Evolutionary conservation across 2,329 filamentous ascomycete species (phyloP).

Genomic region (Fusarium beomiforme): DNA sequence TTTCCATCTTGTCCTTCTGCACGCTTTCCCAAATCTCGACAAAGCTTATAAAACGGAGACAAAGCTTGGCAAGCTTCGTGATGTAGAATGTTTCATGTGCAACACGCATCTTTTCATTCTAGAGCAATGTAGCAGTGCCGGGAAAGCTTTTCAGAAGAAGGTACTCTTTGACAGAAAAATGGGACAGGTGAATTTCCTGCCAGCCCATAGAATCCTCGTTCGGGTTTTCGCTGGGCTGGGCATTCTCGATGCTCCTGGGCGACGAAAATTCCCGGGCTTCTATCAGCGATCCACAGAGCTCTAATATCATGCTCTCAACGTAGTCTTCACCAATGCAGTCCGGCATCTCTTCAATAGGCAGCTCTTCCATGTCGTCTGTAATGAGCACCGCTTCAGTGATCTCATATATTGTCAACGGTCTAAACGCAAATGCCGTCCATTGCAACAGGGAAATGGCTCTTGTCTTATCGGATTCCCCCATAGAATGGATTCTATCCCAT

Average conservation of each 20-base stretch:
- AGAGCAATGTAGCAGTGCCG: rapidly evolving
- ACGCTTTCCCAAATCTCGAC: rapidly evolving
- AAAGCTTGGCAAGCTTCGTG: background rate
- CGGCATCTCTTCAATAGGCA: rapidly evolving
- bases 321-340: background rate
- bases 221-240: rapidly evolving
- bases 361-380: rapidly evolving
- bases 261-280: background rate
- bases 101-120: rapidly evolving
- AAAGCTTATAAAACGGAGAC: rapidly evolving
- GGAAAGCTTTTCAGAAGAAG: background rate
- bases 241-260: rapidly evolving
- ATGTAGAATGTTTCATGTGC: rapidly evolving
- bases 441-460: constrained; percentile 44
- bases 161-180: constrained; percentile 3
- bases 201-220: background rate
- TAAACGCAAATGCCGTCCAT: constrained; percentile 42
- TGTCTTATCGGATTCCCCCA: background rate
- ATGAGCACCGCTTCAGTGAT: background rate
- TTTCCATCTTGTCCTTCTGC: rapidly evolving
- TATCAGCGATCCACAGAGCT: background rate
- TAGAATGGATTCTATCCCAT: constrained; percentile 41
- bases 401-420: constrained; percentile 14
- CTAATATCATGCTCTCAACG: background rate
- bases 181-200: background rate